Evolutionary conservation across 2,329 filamentous ascomycete species (phyloP), one percentile per base, ranked within the genome.

Genomic region (Microcyclospora pomicola): DNA sequence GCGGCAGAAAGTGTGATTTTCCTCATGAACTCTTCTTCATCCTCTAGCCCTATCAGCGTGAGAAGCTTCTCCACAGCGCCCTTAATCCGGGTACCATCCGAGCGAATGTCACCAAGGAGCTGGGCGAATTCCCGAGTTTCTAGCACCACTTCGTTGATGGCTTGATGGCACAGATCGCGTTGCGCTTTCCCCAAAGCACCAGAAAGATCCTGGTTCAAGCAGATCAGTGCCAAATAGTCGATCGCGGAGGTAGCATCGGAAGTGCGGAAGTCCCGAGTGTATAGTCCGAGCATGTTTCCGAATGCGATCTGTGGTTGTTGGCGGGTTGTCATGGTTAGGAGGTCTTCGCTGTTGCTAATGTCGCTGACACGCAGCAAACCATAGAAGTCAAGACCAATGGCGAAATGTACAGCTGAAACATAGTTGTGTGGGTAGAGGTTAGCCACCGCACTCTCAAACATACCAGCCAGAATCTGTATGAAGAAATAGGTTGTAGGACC

Each of bases 111-210:
- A 37, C 92, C 91, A 35, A 98, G 77, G 11, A 98, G 68, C 53
- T 85, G 82, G 53, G 87, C 88, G 60, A 96, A 98, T 56, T 98
- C 91, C 48, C 88, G 77, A 14, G 87, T 94, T 63, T 98, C 91
- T n/a, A 98, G 71, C 16, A 95, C 86, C 39, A 96, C 77, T 60
- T 96, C 91, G 28, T 87, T 82, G 40, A 98, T 68, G 6, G 86
- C 88, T 60, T 94, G 85, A 59, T 95, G 85, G 61, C 88, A 96
- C 29, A 95, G 73, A 34, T 73, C 75, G 37, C 78, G 74, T 56
- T 94, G 88, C 32, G 80, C 78, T 43, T 74, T 76, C 40, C 85
- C 86, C 5, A 79, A 68, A 40, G 82, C 73, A 14, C 80, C 81
- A 16, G 71, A 73, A 32, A 92, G 68, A 58, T 95, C 88, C 35